Percentiles rank a stretch among this genome's conserved stretches.
Conservation (phyloP, 352 stramenopile genomes). For the Pilasporangium apinafurcum region DNA sequence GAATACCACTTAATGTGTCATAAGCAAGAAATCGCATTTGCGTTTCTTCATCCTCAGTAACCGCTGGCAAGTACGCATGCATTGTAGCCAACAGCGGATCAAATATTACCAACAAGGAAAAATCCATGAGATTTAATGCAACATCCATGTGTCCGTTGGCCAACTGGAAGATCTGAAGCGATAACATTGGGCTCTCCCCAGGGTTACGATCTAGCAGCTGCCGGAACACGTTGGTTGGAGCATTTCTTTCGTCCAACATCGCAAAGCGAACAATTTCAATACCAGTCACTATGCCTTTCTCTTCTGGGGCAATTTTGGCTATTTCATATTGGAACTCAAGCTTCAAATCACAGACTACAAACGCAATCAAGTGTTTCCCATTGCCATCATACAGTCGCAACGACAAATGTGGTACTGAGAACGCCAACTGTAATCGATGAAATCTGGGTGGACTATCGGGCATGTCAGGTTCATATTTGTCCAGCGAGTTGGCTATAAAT, state of each 20-base stretch:
- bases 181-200: conserved; percentile 46
- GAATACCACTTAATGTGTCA: conserved; percentile 25
- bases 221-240: conserved; percentile 60
- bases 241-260: conserved; percentile 59
- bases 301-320: conserved; percentile 22
- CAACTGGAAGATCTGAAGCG: conserved; percentile 35
- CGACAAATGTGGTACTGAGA: conserved; percentile 45
- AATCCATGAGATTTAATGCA: conserved; percentile 40
- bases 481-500: conserved; percentile 56
- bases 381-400: conserved; percentile 44
- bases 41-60: conserved; percentile 63
- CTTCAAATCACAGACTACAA: conserved; percentile 43
- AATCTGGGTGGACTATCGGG: conserved; percentile 40
- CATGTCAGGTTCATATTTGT: conserved; percentile 54
- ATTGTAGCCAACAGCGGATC: conserved; percentile 54
- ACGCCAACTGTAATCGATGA: conserved; percentile 40
- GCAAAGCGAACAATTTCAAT: conserved; percentile 60
- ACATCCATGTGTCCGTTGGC: conserved; percentile 53
- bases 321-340: conserved; percentile 43
- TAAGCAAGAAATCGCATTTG: conserved; percentile 69
- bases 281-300: conserved; percentile 34
- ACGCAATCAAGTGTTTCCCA: conserved; percentile 39
- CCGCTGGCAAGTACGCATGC: conserved; percentile 52
- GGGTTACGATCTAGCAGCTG: conserved; percentile 75
- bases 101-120: conserved; percentile 72